Percentiles rank a stretch among this genome's conserved stretches.
These are phyloP conservation scores for Fusarium gaditjirri DNA, from an alignment of 2,329 filamentous ascomycete genomes.

Conservation along the genomic window DNA sequence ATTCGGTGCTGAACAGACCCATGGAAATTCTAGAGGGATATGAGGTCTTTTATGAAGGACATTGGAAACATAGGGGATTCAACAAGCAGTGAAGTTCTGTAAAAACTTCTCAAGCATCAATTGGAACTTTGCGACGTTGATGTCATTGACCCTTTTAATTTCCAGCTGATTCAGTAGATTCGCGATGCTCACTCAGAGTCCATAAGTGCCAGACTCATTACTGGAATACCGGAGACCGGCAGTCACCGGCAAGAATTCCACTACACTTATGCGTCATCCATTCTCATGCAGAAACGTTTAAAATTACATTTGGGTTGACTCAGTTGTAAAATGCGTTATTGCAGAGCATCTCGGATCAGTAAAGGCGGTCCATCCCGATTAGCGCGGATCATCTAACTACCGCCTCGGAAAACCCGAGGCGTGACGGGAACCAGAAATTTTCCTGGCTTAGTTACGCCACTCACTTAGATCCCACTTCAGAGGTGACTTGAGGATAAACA, in stretches of 20 bases:
- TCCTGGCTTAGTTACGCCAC: background rate
- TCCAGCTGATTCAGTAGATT: conserved; percentile 2
- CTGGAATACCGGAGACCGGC: too few relatives aligned
- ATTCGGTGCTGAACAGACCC: fast-evolving
- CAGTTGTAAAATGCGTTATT: too few relatives aligned
- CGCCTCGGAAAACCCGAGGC: background rate
- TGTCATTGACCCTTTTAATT: background rate
- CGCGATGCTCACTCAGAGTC: fast-evolving
- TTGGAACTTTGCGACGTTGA: background rate
- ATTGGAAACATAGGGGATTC: background rate
- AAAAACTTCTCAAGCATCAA: background rate
- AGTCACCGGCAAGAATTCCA: fast-evolving
- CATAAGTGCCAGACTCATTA: fast-evolving
- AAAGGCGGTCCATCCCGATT: background rate
- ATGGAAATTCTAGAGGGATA: fast-evolving
- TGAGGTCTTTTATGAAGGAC: background rate
- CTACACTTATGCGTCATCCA: too few relatives aligned
- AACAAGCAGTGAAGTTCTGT: background rate
- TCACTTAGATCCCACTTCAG: fast-evolving
- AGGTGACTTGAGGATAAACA: fast-evolving
- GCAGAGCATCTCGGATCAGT: background rate
- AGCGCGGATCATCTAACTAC: background rate
- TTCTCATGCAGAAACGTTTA: fast-evolving
- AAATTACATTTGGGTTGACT: background rate
- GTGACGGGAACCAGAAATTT: background rate